A percentile compares a stretch with the other conserved stretches of the same genome.
Conservation (phyloP, 768 basidiomycete species). For the Xerocomellus dryophilus region DNA sequence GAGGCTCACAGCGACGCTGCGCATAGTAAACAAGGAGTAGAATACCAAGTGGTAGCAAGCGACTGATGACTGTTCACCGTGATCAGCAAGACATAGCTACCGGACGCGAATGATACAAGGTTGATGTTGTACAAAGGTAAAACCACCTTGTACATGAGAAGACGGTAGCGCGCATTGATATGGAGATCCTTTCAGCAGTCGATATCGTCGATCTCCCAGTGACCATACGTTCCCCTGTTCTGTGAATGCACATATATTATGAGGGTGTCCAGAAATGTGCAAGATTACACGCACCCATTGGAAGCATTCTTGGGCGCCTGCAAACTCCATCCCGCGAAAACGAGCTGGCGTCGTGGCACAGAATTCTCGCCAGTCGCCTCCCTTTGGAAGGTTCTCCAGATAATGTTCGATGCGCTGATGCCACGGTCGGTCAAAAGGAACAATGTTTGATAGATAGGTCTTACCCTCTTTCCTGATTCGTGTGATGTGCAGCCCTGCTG, state of each 20-base stretch:
- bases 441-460: background rate
- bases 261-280: background rate
- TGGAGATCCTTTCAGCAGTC: slow-evolving; percentile 4
- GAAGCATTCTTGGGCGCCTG: slow-evolving; percentile 23
- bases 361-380: slow-evolving; percentile 32
- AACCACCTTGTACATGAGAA: background rate
- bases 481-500: slow-evolving; percentile 25
- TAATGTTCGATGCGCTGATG: slow-evolving; percentile 31
- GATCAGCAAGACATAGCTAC: background rate
- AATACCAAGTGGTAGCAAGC: background rate
- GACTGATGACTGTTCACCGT: background rate
- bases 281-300: slow-evolving; percentile 11
- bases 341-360: slow-evolving; percentile 33
- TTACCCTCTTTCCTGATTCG: slow-evolving; percentile 27
- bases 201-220: slow-evolving; percentile 23
- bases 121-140: background rate
- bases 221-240: slow-evolving; percentile 19
- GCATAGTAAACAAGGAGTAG: background rate
- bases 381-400: slow-evolving; percentile 26
- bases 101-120: background rate
- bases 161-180: no score
- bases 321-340: slow-evolving; percentile 26
- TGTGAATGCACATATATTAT: background rate
- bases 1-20: background rate
- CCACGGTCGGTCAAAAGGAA: background rate